Conservation (phyloP, 306 rosid genomes). For the Prinsepia uniflora region DNA sequence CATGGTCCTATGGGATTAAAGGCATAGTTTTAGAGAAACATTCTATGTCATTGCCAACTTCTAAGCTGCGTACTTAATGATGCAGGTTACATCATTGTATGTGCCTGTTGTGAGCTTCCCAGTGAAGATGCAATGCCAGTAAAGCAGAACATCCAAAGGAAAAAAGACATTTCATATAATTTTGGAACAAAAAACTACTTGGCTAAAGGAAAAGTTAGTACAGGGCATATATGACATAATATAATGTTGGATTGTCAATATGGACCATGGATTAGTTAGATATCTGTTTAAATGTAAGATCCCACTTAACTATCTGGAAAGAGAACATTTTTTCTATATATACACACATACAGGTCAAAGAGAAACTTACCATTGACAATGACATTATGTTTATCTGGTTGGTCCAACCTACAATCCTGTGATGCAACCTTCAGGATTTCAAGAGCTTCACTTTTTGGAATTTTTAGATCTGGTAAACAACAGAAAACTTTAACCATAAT, state of each 20-base stretch:
- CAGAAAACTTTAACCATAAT: slow-evolving; percentile 2
- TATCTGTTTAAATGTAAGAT: not conserved
- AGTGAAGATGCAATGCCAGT: not conserved
- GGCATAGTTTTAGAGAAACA: not conserved
- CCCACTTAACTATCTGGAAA: not conserved
- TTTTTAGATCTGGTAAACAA: slow-evolving; percentile 51
- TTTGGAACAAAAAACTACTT: not conserved
- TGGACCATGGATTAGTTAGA: not conserved
- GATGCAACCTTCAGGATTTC: slow-evolving; percentile 64
- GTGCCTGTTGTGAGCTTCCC: not conserved
- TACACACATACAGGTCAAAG: slow-evolving; percentile 5
- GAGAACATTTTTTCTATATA: slow-evolving; percentile 2
- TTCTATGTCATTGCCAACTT: not conserved
- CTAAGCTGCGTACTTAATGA: not conserved
- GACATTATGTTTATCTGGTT: slow-evolving; percentile 32
- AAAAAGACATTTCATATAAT: not conserved
- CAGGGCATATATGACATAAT: not conserved
- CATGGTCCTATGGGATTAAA: not conserved
- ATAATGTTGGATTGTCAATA: not conserved
- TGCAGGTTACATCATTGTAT: not conserved
- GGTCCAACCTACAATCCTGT: slow-evolving; percentile 40
- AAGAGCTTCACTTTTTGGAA: slow-evolving; percentile 59
- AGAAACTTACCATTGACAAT: slow-evolving; percentile 50
- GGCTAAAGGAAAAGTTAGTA: not conserved
- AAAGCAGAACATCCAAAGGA: not conserved